phyloP scores from a whole-genome alignment of 768 basidiomycete genomes.

The Hemileccinum rubropunctum region DNA sequence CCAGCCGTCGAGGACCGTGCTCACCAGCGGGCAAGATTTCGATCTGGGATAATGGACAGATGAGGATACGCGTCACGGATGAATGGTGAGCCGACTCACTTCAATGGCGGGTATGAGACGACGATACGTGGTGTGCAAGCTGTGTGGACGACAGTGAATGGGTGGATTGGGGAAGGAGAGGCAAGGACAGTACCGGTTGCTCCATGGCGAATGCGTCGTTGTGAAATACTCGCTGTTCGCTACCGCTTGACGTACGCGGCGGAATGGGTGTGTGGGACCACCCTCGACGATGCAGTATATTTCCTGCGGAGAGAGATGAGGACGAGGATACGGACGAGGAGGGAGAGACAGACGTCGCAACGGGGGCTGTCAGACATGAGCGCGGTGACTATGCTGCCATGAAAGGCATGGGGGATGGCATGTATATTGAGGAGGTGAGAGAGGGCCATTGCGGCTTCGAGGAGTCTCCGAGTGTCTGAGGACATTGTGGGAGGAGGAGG shows the following conservation, averaged over 20 bases:
- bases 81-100: conserved; percentile 36
- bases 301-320: conserved; percentile 50
- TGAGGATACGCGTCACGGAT: neutral
- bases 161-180: neutral
- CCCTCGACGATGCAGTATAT: conserved; percentile 83
- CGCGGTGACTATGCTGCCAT: conserved; percentile 72
- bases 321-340: neutral
- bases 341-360: conserved; percentile 53
- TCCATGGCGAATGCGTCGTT: conserved; percentile 78
- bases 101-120: conserved; percentile 76
- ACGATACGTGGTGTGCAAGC: conserved; percentile 74
- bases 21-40: conserved; percentile 83
- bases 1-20: conserved; percentile 72
- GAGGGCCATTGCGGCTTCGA: conserved; percentile 76
- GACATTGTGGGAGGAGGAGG: conserved; percentile 40
- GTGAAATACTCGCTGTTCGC: conserved; percentile 62
- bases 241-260: conserved; percentile 75
- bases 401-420: conserved; percentile 75
- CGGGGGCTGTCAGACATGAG: conserved; percentile 63
- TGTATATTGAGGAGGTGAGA: conserved; percentile 57
- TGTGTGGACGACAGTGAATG: conserved; percentile 29
- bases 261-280: conserved; percentile 70
- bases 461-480: conserved; percentile 66
- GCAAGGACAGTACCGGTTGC: conserved; percentile 57
- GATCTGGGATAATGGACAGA: conserved; percentile 45